A percentile compares a stretch with the other conserved stretches of the same genome.
phyloP scores from a whole-genome alignment of 306 rosid genomes.

The Corylus heterophylla region DNA sequence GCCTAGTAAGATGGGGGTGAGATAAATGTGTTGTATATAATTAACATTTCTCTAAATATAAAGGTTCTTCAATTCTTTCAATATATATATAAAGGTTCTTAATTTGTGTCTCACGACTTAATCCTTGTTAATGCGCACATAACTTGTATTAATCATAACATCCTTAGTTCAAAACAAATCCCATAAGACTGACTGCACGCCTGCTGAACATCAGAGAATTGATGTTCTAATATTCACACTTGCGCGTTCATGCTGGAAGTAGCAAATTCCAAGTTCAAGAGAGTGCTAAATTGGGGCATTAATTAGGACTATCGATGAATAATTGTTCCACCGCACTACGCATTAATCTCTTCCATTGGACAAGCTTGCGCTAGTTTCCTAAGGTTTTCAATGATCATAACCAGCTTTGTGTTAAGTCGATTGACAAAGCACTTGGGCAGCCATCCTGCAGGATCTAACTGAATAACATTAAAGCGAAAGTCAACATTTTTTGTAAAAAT shows the following conservation, averaged over 20 bases:
- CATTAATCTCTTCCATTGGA: slow-evolving; percentile 37
- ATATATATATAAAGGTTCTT: not conserved
- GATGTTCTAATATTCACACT: not conserved
- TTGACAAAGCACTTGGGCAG: slow-evolving; percentile 87
- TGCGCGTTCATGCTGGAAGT: not conserved
- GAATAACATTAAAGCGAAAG: slow-evolving; percentile 13
- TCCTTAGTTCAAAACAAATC: not conserved
- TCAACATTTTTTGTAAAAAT: too few species aligned
- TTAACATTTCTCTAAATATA: too few species aligned
- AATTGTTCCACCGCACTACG: slow-evolving; percentile 2
- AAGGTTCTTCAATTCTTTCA: too few species aligned
- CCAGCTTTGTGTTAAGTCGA: slow-evolving; percentile 73
- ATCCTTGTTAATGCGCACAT: not conserved
- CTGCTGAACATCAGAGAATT: not conserved
- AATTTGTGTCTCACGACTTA: not conserved
- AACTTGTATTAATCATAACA: not conserved
- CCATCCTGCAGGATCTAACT: slow-evolving; percentile 96
- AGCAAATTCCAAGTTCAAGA: not conserved
- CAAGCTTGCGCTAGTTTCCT: slow-evolving; percentile 64
- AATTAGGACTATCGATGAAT: slow-evolving; percentile 11
- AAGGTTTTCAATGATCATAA: slow-evolving; percentile 84
- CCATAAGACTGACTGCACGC: not conserved
- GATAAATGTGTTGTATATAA: too few species aligned
- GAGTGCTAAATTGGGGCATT: not conserved
- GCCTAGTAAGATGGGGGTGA: too few species aligned